These are phyloP conservation scores for Rhizopogon vesiculosus DNA, from an alignment of 768 basidiomycete genomes.

Conservation along the genomic window DNA sequence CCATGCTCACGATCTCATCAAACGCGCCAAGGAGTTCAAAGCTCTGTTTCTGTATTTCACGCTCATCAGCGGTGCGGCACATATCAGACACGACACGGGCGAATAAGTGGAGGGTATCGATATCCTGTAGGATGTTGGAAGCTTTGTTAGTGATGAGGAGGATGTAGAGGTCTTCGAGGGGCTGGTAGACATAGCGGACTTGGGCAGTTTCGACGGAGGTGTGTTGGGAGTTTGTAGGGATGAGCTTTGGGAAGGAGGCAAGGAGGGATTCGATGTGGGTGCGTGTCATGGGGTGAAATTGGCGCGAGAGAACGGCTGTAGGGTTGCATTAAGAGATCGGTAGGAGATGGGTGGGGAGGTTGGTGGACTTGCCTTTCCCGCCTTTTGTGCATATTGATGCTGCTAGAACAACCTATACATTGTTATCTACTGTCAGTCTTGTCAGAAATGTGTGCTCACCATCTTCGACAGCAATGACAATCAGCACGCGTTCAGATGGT, in stretches of 20 bases:
- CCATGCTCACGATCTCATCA: slow-evolving; percentile 92
- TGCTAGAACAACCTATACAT: slow-evolving; percentile 77
- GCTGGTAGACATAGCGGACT: slow-evolving; percentile 96
- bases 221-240: slow-evolving; percentile 91
- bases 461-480: neutral
- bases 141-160: slow-evolving; percentile 97
- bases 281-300: slow-evolving; percentile 90
- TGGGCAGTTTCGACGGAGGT: slow-evolving; percentile 95
- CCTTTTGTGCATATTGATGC: slow-evolving; percentile 94
- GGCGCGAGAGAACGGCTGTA: slow-evolving; percentile 90
- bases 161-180: slow-evolving; percentile 94
- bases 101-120: slow-evolving; percentile 92
- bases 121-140: slow-evolving; percentile 98
- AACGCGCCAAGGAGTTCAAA: slow-evolving; percentile 95
- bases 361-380: slow-evolving; percentile 67
- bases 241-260: slow-evolving; percentile 95
- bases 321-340: neutral
- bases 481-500: too few species aligned
- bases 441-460: neutral
- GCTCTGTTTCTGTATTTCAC: slow-evolving; percentile 84
- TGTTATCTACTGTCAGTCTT: neutral
- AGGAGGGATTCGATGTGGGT: slow-evolving; percentile 93
- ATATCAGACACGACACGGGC: slow-evolving; percentile 91
- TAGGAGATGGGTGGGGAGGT: neutral
- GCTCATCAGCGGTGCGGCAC: slow-evolving; percentile 81